Evolutionary conservation across 371 early-diverging fungal genomes (phyloP), one percentile per base, ranked within the genome.

Genomic region (Rhizopus stolonifer): DNA sequence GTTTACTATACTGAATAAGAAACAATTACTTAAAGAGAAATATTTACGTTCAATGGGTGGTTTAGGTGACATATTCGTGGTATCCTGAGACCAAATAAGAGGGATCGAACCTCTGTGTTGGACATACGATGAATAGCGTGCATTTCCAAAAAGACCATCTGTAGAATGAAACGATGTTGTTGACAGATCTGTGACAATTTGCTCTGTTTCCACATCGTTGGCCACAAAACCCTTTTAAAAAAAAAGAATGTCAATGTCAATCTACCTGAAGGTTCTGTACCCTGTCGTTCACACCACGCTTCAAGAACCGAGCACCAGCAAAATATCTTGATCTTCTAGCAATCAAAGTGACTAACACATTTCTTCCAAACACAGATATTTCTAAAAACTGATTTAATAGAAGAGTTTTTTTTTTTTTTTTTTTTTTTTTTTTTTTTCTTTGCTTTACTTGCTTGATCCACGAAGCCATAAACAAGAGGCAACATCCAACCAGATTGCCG

Each of bases 181-280:
- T 8, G 85, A 84, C 75, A 91, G 89, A 47, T 95, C 95, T 21
- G 88, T 78, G 0, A 96, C 96, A 54, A 98, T 97, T 69, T 98
- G 99, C 68, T 99, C 99, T 0, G 99, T 98, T 69, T 99, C 99
- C 4, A 99, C 99, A 56, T 97, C 99, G 71, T 99, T 99, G 3
- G 99, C 98, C 4, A 95, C 96, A 74, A 89, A 91, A 0, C 97
- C 95, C 75, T 91, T 55, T 18, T 22, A 22, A 6, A 29, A 6
- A 11, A 17, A 11, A 21, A 50, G 19, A 18, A 40, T 38, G 4
- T 19, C 4, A 11, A 31, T 10, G 23, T 24, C 1, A 9, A 31
- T 14, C n/a, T 15, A 21, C 1, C 21, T 15, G 43, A 4, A 11
- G 4, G 6, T 11, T 11, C 14, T 36, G 4, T 62, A 85, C 86